Evolutionary conservation across 768 basidiomycete species (phyloP).

Genomic region (Pleurotus eryngii): DNA sequence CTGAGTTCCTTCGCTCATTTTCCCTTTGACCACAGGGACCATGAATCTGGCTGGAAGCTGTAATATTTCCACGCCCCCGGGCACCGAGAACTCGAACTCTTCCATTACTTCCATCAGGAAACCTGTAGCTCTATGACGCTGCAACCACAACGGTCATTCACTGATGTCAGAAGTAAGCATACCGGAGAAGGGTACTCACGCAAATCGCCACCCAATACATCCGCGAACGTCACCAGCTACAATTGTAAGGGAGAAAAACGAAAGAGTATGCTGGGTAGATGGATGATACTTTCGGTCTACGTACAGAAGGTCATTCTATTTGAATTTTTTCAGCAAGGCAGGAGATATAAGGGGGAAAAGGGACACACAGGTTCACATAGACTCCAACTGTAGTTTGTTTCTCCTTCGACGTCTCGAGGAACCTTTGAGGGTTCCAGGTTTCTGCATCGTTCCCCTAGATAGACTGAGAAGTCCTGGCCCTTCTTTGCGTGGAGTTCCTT

Average conservation of each 20-base stretch:
- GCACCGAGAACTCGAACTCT: not conserved
- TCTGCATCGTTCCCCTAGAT: conserved; percentile 20
- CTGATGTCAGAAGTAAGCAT: not conserved
- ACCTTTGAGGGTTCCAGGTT: conserved; percentile 16
- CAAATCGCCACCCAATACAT: conserved; percentile 13
- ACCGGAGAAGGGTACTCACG: conserved; percentile 5
- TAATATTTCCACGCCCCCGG: not conserved
- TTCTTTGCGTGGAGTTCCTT: conserved; percentile 29
- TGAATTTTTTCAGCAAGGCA: not conserved
- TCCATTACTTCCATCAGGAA: not conserved
- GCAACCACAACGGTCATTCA: too few species aligned
- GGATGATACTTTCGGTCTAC: not conserved
- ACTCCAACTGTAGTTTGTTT: conserved; percentile 19
- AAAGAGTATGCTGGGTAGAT: not conserved
- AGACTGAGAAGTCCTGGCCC: conserved; percentile 26
- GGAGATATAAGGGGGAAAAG: too few species aligned
- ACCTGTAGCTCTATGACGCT: not conserved
- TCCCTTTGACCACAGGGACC: conserved; percentile 9
- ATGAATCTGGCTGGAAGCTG: not conserved
- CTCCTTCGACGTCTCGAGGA: conserved; percentile 9
- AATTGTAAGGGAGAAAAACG: too few species aligned
- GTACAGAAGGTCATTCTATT: not conserved
- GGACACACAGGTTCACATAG: conserved; percentile 23
- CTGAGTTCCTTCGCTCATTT: conserved; percentile 18
- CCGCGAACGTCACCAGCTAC: conserved; percentile 8